Evolutionary conservation across 441 rosid genomes (phyloP), one percentile per base, ranked within the genome.

Genomic region (Populus hybrid): DNA sequence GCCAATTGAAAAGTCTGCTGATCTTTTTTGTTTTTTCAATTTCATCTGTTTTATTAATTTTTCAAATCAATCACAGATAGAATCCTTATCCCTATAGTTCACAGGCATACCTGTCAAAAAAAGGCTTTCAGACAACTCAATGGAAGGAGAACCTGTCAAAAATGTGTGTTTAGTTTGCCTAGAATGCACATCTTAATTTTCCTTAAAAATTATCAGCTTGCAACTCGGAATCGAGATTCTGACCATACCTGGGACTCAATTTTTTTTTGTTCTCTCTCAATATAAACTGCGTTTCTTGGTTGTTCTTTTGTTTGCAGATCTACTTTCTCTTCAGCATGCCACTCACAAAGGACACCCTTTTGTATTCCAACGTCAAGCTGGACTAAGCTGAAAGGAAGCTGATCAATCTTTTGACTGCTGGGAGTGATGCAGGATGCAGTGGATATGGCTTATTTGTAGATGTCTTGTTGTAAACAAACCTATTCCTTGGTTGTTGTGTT

Each of bases 351-450:
- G 99, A 96, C 86, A 96, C 98, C 28, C 99, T 96, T 76, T 84
- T 96, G 68, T 96, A 96, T 81, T 89, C 99, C 34, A 96, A 91
- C 80, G 96, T 96, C 83, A 96, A 96, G 90, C 98, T 96, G 28
- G 99, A 96, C 83, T 96, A 85, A 84, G 87, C 78, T 38, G 77
- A 59, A 63, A 67, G 79, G 83, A 57, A 69, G 36, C 23, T 63
- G 57, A 23, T 67, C 50, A 23, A 74, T 71, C 42, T 76, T 81
- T 83, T 75, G 40, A 67, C 73, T 76, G 34, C 66, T 34, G 32
- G 32, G 32, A 30, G 32, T 30, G 32, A 30, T 30, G 26, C 21
- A 21, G 78, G 72, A 61, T 77, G 71, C 70, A 70, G 10, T 80
- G 59, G 46, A n/a, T 40, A 28, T 36, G 71, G 76, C 66, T 67